A percentile compares a stretch with the other conserved stretches of the same genome.
These are phyloP conservation scores for Yarrowia phangngaensis DNA, from an alignment of 805 yeast species.

Conservation along the genomic window DNA sequence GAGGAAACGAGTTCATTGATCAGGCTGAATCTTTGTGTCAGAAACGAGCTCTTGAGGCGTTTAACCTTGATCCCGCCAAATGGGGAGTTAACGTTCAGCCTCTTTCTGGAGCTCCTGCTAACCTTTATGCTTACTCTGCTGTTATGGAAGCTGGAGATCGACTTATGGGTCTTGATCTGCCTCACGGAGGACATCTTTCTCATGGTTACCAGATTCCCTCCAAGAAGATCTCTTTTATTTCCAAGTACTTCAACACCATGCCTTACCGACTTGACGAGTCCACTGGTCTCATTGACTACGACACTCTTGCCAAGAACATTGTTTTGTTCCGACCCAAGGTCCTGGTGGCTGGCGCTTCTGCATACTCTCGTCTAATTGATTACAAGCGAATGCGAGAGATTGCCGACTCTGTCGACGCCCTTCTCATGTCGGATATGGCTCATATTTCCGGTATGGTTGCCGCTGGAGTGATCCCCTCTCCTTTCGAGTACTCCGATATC, in stretches of 20 bases:
- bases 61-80: constrained; percentile 63
- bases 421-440: constrained; percentile 92
- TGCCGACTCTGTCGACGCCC: constrained; percentile 91
- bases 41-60: constrained; percentile 83
- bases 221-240: constrained; percentile 84
- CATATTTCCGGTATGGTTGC: constrained; percentile 95
- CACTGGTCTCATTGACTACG: constrained; percentile 92
- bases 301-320: constrained; percentile 76
- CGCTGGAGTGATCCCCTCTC: constrained; percentile 89
- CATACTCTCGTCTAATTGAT: constrained; percentile 87
- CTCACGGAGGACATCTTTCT: constrained; percentile 97
- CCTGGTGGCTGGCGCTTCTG: constrained; percentile 95
- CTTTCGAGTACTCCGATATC: constrained; percentile 88
- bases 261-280: constrained; percentile 85
- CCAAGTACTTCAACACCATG: constrained; percentile 96
- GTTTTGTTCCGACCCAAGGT: constrained; percentile 88
- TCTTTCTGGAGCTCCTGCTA: constrained; percentile 95
- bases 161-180: constrained; percentile 94
- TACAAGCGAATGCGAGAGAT: constrained; percentile 86
- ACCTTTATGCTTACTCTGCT: constrained; percentile 87
- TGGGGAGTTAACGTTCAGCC: constrained; percentile 99
- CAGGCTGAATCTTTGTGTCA: constrained; percentile 86
- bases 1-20: constrained; percentile 95
- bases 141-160: constrained; percentile 85
- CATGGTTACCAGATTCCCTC: constrained; percentile 94